A percentile compares a stretch with the other conserved stretches of the same genome.
phyloP scores from a whole-genome alignment of 352 stramenopile genomes.

The Phytophthora pistaciae region DNA sequence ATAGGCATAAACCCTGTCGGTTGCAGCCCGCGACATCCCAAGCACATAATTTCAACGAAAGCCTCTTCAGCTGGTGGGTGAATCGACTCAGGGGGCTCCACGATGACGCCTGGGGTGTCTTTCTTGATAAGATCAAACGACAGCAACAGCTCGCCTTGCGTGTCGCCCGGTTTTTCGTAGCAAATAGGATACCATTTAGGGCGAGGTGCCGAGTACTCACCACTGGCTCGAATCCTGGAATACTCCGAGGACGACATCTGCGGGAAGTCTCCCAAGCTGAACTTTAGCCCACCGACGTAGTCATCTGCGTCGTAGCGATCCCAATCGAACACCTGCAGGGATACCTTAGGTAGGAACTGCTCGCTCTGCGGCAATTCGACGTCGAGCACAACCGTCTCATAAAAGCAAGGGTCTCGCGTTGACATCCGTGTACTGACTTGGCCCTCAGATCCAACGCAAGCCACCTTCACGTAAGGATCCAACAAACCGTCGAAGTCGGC shows the following conservation, averaged over 20 bases:
- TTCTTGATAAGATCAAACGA: constrained; percentile 83
- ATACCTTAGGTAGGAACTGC: constrained; percentile 75
- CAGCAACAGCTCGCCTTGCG: constrained; percentile 82
- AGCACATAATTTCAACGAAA: constrained; percentile 84
- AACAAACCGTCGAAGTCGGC: constrained; percentile 78
- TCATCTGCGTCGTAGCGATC: constrained; percentile 80
- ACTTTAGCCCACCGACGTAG: constrained; percentile 71
- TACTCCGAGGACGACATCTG: constrained; percentile 70
- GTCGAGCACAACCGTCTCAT: constrained; percentile 84
- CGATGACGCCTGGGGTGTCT: constrained; percentile 59
- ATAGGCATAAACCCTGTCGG: constrained; percentile 87
- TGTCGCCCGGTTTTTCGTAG: constrained; percentile 65
- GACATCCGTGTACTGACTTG: constrained; percentile 67
- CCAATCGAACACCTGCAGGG: constrained; percentile 81
- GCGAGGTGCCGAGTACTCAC: constrained; percentile 61
- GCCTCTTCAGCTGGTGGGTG: constrained; percentile 65
- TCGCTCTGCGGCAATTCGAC: constrained; percentile 77
- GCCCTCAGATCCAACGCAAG: constrained; percentile 75
- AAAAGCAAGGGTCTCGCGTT: constrained; percentile 86
- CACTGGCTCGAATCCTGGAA: constrained; percentile 51
- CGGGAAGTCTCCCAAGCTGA: constrained; percentile 67
- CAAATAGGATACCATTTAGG: constrained; percentile 82
- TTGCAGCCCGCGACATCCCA: constrained; percentile 81
- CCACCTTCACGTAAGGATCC: constrained; percentile 88
- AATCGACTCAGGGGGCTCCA: constrained; percentile 72